A percentile compares a stretch with the other conserved stretches of the same genome.
These are phyloP conservation scores for Marchantia paleacea DNA, from an alignment of 225 moss, liverwort and hornwort genomes.

Conservation along the genomic window DNA sequence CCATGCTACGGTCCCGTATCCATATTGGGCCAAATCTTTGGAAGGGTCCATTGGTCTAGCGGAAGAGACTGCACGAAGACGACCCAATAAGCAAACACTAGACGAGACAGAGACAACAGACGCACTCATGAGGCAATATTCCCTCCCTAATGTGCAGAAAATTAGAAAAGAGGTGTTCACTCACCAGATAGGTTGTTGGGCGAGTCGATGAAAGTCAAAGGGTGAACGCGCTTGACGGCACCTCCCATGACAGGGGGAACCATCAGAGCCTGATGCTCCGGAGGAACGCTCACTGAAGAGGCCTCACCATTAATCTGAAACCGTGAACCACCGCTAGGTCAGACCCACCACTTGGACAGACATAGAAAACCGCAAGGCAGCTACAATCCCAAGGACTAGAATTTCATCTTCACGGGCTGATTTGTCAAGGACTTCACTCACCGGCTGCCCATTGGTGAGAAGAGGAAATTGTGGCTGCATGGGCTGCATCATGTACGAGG, in stretches of 20 bases:
- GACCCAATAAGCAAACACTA: not conserved
- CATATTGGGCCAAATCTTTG: conserved; percentile 90
- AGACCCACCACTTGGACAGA: too few relatives aligned
- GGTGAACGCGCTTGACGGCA: conserved; percentile 78
- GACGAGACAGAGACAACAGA: not conserved
- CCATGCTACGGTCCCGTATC: conserved; percentile 95
- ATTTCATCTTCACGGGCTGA: not conserved
- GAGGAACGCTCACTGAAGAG: conserved; percentile 36
- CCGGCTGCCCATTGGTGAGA: conserved; percentile 76
- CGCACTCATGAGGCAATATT: not conserved
- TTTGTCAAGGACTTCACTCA: not conserved
- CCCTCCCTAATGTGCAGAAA: too few relatives aligned
- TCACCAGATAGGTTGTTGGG: conserved; percentile 74
- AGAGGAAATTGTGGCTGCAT: conserved; percentile 76
- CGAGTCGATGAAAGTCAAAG: conserved; percentile 70
- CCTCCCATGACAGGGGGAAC: conserved; percentile 67
- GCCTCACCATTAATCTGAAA: conserved; percentile 52
- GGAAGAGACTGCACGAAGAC: conserved; percentile 15
- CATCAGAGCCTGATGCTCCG: conserved; percentile 74
- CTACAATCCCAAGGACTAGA: not conserved
- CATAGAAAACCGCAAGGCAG: not conserved
- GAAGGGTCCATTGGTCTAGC: conserved; percentile 90
- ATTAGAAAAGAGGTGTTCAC: not conserved
- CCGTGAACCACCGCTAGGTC: not conserved
- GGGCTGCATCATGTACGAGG: conserved; percentile 63